Base-by-base conservation (phyloP, 306 rosid genomes). In the Gastrolobium villosum region DNA sequence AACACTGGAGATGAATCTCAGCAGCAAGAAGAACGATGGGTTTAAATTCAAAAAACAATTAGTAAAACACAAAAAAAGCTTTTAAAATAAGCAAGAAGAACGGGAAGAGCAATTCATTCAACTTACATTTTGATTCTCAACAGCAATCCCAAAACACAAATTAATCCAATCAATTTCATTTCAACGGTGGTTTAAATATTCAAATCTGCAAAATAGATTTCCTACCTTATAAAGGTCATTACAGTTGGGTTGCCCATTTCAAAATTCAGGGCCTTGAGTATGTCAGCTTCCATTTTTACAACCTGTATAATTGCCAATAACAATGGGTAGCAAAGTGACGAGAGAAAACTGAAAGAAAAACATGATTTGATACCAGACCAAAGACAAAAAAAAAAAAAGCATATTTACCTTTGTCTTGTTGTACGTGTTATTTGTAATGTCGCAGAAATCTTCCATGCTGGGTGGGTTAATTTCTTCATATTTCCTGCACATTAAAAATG, bases 401-500 rank as follows among this genome's bases (percentile, higher is more conserved):
- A 78, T 2, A 1, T 14, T 52, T 66, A 94, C 98, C 88, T 90
- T 89, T 4, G 77, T 72, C 37, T 73, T 85, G 0, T 77, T 48
- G 36, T 89, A 94, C 2, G 89, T 85, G 68, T 90, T 89, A 72
- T 94, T 95, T 1, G 94, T 88, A 4, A 89, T 92, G 67, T 81
- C 65, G 30, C 94, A 90, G 62, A 94, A 92, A 3, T 88, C 89
- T 37, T 82, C 86, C 11, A 90, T 95, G 9, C 88, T 85, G 0
- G 96, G 99, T 48, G 97, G 95, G 8, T 44, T 86, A 55, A 91
- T 89, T 90, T 92, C 99, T 83, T 92, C 98, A 65, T 95, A 95
- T 65, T 95, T 95, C 31, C 99, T 94, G 68, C 52, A 63, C 1
- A 82, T 67, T 35, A 36, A 2, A 28, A 34, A 43, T 1, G 0